Evolutionary conservation across 2,329 filamentous ascomycete species (phyloP), one percentile per base, ranked within the genome.

Genomic region (Pochonia chlamydosporia): DNA sequence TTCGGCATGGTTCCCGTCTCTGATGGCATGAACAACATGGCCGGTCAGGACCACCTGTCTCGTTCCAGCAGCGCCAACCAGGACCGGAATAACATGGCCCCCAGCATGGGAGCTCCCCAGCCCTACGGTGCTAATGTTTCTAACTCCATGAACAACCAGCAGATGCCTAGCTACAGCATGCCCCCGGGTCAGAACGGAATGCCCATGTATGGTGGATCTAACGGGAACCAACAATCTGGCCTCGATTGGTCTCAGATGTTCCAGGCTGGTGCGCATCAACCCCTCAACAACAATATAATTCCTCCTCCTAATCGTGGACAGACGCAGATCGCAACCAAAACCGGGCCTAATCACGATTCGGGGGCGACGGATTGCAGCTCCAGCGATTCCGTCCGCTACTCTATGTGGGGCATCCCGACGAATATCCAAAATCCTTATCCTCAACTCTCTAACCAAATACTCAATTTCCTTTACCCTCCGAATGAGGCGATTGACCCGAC

Each of bases 201-300:
- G 74, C 76, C 76, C 52, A 81, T 82, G 72, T 81, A 81, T 65
- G 74, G 72, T 61, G 73, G 72, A 63, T 77, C 78, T 57, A 78
- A 76, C 68, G 70, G 75, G 67, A 76, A 76, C 66, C 79, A 82
- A 69, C 74, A 78, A 70, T 72, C 75, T 64, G 69, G 76, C 72
- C 72, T 85, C 72, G 85, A 89, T 71, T 89, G 85, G 85, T 78
- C 84, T 62, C 79, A 85, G 65, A 86, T 89, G 81, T 88, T 88
- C 73, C 84, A 84, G 72, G 69, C 82, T 72, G 82, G 82, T 77
- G 75, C 79, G 71, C 79, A 84, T 68, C 73, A 81, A 69, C 73
- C 75, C 67, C 77, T 79, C 73, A 78, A 74, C 69, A 72, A 72
- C 74, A 76, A 63, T 82, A 79, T 70, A 71, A 49, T 54, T 52